Base-by-base conservation (phyloP, 169 alveolate genomes). In the Amoebophrya sp. region DNA sequence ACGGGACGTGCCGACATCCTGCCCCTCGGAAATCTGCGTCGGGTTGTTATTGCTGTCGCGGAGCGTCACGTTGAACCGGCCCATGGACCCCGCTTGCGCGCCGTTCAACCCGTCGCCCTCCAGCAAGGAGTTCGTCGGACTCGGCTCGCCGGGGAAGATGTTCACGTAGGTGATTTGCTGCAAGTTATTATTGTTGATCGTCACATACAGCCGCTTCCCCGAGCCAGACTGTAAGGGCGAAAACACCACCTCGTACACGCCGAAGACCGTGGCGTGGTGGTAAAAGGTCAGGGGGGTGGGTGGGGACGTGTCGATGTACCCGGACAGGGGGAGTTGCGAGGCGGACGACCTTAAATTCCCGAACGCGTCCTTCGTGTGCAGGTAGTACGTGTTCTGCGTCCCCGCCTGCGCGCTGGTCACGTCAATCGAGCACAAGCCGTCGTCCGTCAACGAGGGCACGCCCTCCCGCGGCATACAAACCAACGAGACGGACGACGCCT, bases 1-100 rank as follows among this genome's bases (percentile, higher is more conserved):
- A 23, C 66, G 53, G 40, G 77, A 38, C 47, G 91, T 89, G 40
- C 83, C 83, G 41, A 89, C 91, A 33, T 89, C 91, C 91, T 89
- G 83, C 2, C 91, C 91, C 77, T 89, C 91, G 40, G 91, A 53
- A 14, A 89, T 25, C 41, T 40, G 33, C 3, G 77, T 66, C 32
- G 53, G 55, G 39, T 40, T 66, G 91, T 89, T 89, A 38, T 89
- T 89, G 25, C 12, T 89, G 40, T 89, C 91, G 39, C 91, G 91
- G 77, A 89, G 32, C 35, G 91, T 89, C 38, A 89, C 91, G 40
- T 89, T 89, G 40, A 89, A 89, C 40, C 91, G 55, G 0, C 83
- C 91, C 77, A 32, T 33, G 25, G 40, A 40, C 12, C 91, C 91
- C 25, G 91, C 91, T 29, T 33, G 55, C 25, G 83, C 53, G 29